Evolutionary conservation across 352 stramenopile species (phyloP).

Genomic region (Globisporangium camurandrum): DNA sequence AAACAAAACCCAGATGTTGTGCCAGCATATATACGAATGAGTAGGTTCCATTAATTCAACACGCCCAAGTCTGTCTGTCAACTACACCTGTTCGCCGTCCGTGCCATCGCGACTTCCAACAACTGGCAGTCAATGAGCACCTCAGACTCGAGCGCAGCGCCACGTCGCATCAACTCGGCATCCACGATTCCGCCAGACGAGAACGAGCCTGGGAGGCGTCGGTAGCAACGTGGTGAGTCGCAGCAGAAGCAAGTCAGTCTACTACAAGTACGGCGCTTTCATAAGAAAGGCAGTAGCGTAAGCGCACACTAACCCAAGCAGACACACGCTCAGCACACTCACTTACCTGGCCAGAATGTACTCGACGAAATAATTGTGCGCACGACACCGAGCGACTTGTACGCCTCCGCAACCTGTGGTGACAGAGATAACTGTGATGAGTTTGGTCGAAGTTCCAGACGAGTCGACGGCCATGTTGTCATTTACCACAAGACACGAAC

Average conservation of each 20-base stretch:
- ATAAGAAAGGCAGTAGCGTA: too few species aligned
- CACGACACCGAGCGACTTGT: conserved; percentile 46
- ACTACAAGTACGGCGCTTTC: not conserved
- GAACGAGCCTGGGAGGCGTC: conserved; percentile 56
- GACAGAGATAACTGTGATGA: not conserved
- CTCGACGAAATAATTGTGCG: conserved; percentile 22
- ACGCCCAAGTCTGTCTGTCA: conserved; percentile 3
- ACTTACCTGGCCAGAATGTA: conserved; percentile 47
- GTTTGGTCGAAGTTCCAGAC: not conserved
- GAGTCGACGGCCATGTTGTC: not conserved
- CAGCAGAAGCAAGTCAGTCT: not conserved
- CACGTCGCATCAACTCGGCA: conserved; percentile 32
- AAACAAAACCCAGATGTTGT: too few species aligned
- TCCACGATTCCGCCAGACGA: conserved; percentile 41
- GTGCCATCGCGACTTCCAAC: conserved; percentile 44
- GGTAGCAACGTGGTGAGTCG: too few species aligned
- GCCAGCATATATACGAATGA: too few species aligned
- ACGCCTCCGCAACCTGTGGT: conserved; percentile 39
- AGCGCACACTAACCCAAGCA: not conserved
- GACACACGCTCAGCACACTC: not conserved
- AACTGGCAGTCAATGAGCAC: conserved; percentile 51
- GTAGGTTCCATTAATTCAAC: conserved; percentile 7
- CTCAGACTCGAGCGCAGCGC: conserved; percentile 30
- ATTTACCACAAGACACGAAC: not conserved
- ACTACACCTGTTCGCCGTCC: conserved; percentile 2